Conservation (phyloP, 2,329 filamentous ascomycete genomes). For the Alternaria incomplexa region DNA sequence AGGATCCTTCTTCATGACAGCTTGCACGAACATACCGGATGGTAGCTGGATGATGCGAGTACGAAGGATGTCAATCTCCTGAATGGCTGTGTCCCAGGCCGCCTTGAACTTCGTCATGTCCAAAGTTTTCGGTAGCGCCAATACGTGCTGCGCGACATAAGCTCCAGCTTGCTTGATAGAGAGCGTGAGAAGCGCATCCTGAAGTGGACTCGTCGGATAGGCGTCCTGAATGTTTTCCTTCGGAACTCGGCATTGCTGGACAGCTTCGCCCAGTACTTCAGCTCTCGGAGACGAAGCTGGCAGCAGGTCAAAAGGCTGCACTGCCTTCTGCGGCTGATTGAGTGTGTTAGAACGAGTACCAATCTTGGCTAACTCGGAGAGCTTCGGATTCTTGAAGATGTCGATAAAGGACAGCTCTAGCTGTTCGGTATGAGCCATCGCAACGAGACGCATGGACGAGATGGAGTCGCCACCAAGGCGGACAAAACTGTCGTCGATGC, state of each 20-base stretch:
- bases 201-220: conserved; percentile 52
- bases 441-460: conserved; percentile 40
- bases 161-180: conserved; percentile 55
- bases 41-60: conserved; percentile 49
- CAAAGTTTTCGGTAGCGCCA: conserved; percentile 47
- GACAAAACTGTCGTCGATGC: conserved; percentile 44
- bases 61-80: conserved; percentile 56
- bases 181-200: conserved; percentile 56
- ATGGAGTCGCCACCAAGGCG: conserved; percentile 42
- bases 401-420: conserved; percentile 39
- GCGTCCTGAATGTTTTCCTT: conserved; percentile 45
- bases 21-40: conserved; percentile 37
- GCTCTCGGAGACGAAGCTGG: conserved; percentile 5
- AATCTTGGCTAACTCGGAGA: conserved; percentile 38
- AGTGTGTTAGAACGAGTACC: conserved; percentile 12
- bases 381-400: conserved; percentile 40
- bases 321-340: conserved; percentile 6
- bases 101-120: conserved; percentile 53
- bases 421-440: conserved; percentile 34
- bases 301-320: conserved; percentile 34
- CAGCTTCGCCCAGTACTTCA: conserved; percentile 27
- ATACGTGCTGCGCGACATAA: conserved; percentile 56
- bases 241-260: conserved; percentile 28
- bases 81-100: conserved; percentile 55
- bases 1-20: conserved; percentile 34